Base-by-base conservation (phyloP, 1,284 basidiomycete species). In the Malassezia nana region DNA sequence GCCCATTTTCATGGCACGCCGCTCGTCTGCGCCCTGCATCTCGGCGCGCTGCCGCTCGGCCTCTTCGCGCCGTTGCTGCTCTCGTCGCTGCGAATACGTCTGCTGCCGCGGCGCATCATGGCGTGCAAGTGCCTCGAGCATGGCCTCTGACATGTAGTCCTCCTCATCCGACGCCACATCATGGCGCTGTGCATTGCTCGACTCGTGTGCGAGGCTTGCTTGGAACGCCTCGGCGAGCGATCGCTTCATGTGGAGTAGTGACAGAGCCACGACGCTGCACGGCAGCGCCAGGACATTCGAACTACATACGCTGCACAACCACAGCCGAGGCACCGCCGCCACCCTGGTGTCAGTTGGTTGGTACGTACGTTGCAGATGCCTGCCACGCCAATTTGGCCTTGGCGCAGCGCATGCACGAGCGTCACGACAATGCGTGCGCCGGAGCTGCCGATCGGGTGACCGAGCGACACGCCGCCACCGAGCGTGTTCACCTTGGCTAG, bases 371-470 rank as follows among this genome's bases (percentile, higher is more conserved):
- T 98, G 82, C 94, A 99, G 67, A 99, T 86, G 76, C 86, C 91
- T 28, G 92, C 94, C 53, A 88, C 88, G 69, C 94, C 94, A 72
- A 92, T 95, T 78, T 99, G 81, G 46, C 94, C 94, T n/a, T 84
- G 77, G 80, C 95, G 85, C 63, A 98, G 81, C 10, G 85, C 83
- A 75, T 98, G 92, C 8, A 88, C 80, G 30, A 99, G 82, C 9
- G 92, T 89, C 42, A 98, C 92, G 52, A 98, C 80, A 77, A 99
- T 98, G 52, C 94, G 83, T 46, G 87, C 82, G 33, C 94, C 94
- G 38, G 89, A 95, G 76, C 87, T 92, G 52, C 92, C 92, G 75
- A 96, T 89, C 45, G 92, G 78, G 69, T 78, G 65, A 35, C 63
- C 66, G 13, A 71, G 60, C 45, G 59, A 65, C 40, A 66, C 54